Evolutionary conservation across 1,284 basidiomycete species (phyloP).

Genomic region (Neolentinus lepideus): DNA sequence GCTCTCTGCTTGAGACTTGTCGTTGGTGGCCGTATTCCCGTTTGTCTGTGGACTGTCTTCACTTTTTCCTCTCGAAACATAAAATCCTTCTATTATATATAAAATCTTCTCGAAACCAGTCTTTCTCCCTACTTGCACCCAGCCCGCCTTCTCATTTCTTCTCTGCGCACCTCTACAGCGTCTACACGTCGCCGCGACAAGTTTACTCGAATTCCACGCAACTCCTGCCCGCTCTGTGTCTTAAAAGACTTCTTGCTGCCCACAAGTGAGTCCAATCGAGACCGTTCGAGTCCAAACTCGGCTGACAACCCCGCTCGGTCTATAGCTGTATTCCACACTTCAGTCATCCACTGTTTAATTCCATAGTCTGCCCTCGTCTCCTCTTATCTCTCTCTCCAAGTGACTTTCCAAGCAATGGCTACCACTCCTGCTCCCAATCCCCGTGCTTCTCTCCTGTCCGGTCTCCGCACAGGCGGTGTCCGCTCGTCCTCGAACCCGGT

Average conservation of each 20-base stretch:
- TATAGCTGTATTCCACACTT: conserved; percentile 13
- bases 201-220: background rate
- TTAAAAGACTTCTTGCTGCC: background rate
- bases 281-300: background rate
- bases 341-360: conserved; percentile 1
- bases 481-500: conserved; percentile 52
- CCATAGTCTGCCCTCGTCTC: conserved; percentile 10
- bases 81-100: conserved; percentile 21
- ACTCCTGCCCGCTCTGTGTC: background rate
- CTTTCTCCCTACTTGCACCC: background rate
- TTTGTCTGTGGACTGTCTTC: conserved; percentile 13
- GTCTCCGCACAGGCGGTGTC: conserved; percentile 80
- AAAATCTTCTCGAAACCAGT: conserved; percentile 21
- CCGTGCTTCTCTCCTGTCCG: conserved; percentile 76
- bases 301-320: background rate
- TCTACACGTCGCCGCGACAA: conserved; percentile 1
- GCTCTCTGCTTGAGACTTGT: conserved; percentile 1
- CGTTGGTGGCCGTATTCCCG: conserved; percentile 11
- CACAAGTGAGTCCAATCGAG: background rate
- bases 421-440: conserved; percentile 49
- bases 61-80: conserved; percentile 15
- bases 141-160: background rate
- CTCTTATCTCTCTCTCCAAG: conserved; percentile 8
- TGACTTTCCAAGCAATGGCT: conserved; percentile 35
- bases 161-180: background rate